phyloP scores from a whole-genome alignment of 2,329 filamentous ascomycete genomes.

The Lasiodiplodia sp. region DNA sequence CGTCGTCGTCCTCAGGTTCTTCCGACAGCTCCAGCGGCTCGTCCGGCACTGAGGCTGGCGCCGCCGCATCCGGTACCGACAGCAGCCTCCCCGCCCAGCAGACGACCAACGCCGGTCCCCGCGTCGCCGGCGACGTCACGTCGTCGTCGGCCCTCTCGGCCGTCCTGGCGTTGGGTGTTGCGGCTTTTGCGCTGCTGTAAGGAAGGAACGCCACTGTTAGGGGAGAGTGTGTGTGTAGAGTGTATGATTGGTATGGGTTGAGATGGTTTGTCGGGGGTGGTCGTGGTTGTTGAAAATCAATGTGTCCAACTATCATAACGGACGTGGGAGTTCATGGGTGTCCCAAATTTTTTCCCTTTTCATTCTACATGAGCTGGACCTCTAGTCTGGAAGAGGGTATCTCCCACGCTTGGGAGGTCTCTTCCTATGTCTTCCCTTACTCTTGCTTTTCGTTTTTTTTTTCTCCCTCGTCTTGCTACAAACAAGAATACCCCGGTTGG shows the following conservation, averaged over 20 bases:
- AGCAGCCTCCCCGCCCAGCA: constrained; percentile 1
- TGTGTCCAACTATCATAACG: no score
- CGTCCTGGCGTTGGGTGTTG: neutral
- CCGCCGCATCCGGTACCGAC: neutral
- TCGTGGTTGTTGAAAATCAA: no score
- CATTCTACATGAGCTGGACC: neutral
- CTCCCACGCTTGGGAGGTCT: neutral
- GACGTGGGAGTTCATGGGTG: neutral
- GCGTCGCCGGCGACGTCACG: neutral
- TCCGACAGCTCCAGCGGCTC: neutral
- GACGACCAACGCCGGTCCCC: constrained; percentile 16
- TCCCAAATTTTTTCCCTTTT: neutral
- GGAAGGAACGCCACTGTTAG: no score
- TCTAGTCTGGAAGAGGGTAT: neutral
- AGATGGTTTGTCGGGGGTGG: no score
- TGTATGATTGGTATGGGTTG: no score
- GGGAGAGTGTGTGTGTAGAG: neutral
- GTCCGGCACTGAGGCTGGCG: neutral
- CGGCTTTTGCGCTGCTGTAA: constrained; percentile 7
- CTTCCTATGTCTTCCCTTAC: neutral
- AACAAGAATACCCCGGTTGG: neutral
- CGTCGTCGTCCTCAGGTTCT: neutral
- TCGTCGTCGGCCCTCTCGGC: neutral
- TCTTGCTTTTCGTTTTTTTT: neutral
- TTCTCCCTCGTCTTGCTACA: neutral